Conservation (phyloP, 2,329 filamentous ascomycete genomes). For the Clonostachys sp. region DNA sequence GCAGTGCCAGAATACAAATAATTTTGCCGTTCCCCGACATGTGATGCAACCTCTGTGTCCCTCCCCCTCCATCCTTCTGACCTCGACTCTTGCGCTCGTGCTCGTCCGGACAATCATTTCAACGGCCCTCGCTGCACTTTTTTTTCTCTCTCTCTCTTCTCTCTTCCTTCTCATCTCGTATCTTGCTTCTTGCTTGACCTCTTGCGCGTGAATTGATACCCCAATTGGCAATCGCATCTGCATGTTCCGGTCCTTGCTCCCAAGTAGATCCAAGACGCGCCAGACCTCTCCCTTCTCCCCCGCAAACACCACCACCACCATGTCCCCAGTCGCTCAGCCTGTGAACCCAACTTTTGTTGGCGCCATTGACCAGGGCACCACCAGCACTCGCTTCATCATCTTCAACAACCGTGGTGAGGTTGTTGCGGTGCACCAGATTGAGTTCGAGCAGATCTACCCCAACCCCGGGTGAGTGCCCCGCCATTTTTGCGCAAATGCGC, state of each 20-base stretch:
- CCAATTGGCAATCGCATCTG: slow-evolving; percentile 2
- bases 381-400: slow-evolving; percentile 77
- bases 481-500: neutral
- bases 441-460: slow-evolving; percentile 72
- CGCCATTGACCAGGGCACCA: slow-evolving; percentile 77
- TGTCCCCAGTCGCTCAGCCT: slow-evolving; percentile 18
- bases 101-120: neutral
- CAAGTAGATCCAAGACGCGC: slow-evolving; percentile 2
- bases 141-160: slow-evolving; percentile 1
- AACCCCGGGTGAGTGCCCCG: slow-evolving; percentile 59
- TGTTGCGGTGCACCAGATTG: slow-evolving; percentile 68
- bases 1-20: neutral
- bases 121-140: neutral
- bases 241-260: slow-evolving; percentile 15
- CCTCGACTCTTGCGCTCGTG: too few relatives aligned
- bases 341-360: slow-evolving; percentile 51
- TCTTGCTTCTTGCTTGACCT: neutral
- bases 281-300: neutral
- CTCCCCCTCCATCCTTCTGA: too few relatives aligned
- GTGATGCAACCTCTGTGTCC: too few relatives aligned
- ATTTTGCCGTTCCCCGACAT: neutral
- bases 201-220: too few relatives aligned
- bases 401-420: slow-evolving; percentile 76
- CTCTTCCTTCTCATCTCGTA: slow-evolving; percentile 1
- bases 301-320: slow-evolving; percentile 12